Conservation (phyloP, 129 eudicot species). For the Ambrosia artemisiifolia region DNA sequence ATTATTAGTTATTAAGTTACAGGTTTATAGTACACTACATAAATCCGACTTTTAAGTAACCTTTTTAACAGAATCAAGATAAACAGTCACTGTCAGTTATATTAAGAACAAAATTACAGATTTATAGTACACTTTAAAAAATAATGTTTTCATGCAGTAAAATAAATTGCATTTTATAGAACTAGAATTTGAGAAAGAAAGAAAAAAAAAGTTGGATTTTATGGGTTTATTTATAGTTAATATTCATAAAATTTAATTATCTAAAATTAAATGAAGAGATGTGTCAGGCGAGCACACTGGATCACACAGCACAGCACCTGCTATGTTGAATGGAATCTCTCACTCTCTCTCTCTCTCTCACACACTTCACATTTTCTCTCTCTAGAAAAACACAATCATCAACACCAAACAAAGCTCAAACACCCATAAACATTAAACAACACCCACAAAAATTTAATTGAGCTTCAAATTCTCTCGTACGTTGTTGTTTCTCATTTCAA, state of each 20-base stretch:
- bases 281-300: conserved; percentile 66
- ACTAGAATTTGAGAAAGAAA: neutral
- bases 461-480: neutral
- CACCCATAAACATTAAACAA: conserved; percentile 19
- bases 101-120: neutral
- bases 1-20: too few relatives aligned
- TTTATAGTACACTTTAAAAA: neutral
- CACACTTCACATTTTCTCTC: conserved; percentile 18
- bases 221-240: neutral
- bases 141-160: neutral
- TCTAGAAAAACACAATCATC: conserved; percentile 29
- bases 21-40: too few relatives aligned
- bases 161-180: neutral
- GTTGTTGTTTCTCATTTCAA: conserved; percentile 16
- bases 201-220: neutral
- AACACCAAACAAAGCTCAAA: conserved; percentile 26
- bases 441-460: neutral
- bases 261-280: conserved; percentile 12
- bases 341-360: conserved; percentile 19
- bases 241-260: conserved; percentile 1
- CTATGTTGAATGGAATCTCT: conserved; percentile 49
- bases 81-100: too few relatives aligned
- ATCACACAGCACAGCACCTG: conserved; percentile 57
- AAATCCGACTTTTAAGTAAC: too few relatives aligned
- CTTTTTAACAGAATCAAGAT: too few relatives aligned